Evolutionary conservation across 441 rosid genomes (phyloP).

Genomic region (Cnidoscolus chayamansa): DNA sequence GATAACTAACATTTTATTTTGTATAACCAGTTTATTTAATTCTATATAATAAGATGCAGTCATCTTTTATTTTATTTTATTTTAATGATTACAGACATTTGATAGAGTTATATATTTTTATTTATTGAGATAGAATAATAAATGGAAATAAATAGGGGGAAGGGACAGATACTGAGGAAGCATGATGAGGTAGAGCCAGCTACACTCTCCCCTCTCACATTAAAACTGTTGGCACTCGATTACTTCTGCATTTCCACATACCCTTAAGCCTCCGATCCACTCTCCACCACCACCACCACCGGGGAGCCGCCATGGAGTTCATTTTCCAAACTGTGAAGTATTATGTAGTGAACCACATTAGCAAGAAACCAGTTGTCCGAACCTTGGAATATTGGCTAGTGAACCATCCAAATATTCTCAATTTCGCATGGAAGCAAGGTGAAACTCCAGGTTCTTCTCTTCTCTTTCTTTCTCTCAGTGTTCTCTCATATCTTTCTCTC

Average conservation of each 20-base stretch:
- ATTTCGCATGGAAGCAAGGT: slow-evolving; percentile 55
- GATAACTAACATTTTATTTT: too few species aligned
- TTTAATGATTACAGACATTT: too few species aligned
- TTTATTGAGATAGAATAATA: slow-evolving; percentile 1
- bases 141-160: slow-evolving; percentile 15
- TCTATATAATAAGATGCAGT: too few species aligned
- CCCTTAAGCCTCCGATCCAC: neutral
- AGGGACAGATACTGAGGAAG: slow-evolving; percentile 1
- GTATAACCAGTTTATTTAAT: too few species aligned
- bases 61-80: too few species aligned
- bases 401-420: slow-evolving; percentile 27
- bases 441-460: slow-evolving; percentile 58
- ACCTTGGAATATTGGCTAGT: slow-evolving; percentile 37
- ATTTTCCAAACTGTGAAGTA: slow-evolving; percentile 16
- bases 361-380: slow-evolving; percentile 16
- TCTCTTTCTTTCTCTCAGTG: slow-evolving; percentile 36
- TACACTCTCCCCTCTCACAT: neutral
- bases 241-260: neutral
- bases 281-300: neutral
- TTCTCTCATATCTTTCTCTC: slow-evolving; percentile 45
- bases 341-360: neutral
- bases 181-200: neutral
- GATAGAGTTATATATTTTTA: too few species aligned
- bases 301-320: slow-evolving; percentile 4
- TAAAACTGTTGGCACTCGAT: neutral